Percentiles rank a stretch among this genome's conserved stretches.
phyloP scores from a whole-genome alignment of 805 yeast genomes.

The Teunomyces funiuensis region DNA sequence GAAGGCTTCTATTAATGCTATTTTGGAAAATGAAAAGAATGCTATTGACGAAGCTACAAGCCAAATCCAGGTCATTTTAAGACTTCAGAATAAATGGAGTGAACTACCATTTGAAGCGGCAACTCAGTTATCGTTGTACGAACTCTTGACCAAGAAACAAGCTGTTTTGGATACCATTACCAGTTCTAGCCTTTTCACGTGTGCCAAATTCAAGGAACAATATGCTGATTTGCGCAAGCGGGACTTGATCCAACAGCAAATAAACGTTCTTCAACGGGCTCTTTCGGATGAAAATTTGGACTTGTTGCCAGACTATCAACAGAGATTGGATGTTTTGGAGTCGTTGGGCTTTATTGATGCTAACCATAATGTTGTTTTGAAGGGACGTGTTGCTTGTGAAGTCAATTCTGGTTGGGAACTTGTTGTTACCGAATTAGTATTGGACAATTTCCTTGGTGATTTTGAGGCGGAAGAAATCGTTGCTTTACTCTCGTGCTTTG shows the following conservation, averaged over 20 bases:
- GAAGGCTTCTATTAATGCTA: conserved; percentile 29
- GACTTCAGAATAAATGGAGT: conserved; percentile 40
- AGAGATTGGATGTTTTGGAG: conserved; percentile 74
- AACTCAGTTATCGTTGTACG: conserved; percentile 36
- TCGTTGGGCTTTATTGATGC: conserved; percentile 80
- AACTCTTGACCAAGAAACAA: conserved; percentile 36
- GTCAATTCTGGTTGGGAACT: conserved; percentile 89
- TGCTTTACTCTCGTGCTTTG: conserved; percentile 89
- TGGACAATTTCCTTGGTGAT: conserved; percentile 89
- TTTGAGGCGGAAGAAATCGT: conserved; percentile 96
- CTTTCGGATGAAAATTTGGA: conserved; percentile 88
- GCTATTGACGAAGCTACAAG: conserved; percentile 37
- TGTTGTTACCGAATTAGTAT: conserved; percentile 80
- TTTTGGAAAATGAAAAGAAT: conserved; percentile 35
- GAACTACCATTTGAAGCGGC: conserved; percentile 42
- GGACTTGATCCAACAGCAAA: conserved; percentile 46
- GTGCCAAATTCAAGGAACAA: conserved; percentile 46
- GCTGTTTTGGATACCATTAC: conserved; percentile 30
- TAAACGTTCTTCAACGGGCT: conserved; percentile 55
- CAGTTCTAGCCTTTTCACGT: conserved; percentile 24
- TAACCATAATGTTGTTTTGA: conserved; percentile 72
- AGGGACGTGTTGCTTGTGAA: conserved; percentile 94
- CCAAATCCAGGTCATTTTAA: conserved; percentile 35
- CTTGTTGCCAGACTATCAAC: conserved; percentile 89
- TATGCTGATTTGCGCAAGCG: conserved; percentile 47